These are phyloP conservation scores for Didymella arachidicola DNA, from an alignment of 2,329 filamentous ascomycete genomes.

Conservation along the genomic window DNA sequence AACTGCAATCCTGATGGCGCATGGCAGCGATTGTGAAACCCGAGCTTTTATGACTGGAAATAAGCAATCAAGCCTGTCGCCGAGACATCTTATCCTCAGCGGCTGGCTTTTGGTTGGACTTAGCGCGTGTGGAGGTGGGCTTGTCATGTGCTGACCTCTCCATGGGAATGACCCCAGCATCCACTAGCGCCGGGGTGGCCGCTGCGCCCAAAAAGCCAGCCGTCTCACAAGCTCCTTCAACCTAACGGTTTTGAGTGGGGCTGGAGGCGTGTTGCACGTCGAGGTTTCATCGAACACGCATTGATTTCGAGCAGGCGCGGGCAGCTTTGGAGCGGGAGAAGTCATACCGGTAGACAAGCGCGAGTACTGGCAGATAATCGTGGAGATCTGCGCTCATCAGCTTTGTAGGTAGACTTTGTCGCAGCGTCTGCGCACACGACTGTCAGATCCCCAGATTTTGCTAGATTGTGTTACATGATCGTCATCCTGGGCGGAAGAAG, in stretches of 20 bases:
- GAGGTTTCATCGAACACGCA: constrained; percentile 4
- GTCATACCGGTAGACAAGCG: background rate
- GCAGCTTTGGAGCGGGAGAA: background rate
- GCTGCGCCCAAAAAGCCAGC: background rate
- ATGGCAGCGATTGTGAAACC: background rate
- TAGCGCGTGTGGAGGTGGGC: constrained; percentile 8
- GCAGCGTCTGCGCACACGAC: background rate
- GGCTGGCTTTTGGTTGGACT: constrained; percentile 2
- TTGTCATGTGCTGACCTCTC: constrained; percentile 3
- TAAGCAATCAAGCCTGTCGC: background rate
- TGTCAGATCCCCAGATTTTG: background rate
- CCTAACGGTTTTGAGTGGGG: background rate
- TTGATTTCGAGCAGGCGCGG: background rate
- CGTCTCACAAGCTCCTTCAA: background rate
- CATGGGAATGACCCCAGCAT: constrained; percentile 4
- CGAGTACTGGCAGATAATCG: no score
- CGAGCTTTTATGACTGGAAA: background rate
- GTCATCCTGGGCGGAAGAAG: background rate
- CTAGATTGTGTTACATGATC: background rate
- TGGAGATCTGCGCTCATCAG: background rate
- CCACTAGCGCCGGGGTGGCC: constrained; percentile 6
- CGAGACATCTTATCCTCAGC: constrained; percentile 8
- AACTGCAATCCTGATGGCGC: background rate
- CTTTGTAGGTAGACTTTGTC: background rate
- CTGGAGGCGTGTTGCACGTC: constrained; percentile 2